Conservation (phyloP, 139 green algal species). For the Astrephomene gubernaculifera region DNA sequence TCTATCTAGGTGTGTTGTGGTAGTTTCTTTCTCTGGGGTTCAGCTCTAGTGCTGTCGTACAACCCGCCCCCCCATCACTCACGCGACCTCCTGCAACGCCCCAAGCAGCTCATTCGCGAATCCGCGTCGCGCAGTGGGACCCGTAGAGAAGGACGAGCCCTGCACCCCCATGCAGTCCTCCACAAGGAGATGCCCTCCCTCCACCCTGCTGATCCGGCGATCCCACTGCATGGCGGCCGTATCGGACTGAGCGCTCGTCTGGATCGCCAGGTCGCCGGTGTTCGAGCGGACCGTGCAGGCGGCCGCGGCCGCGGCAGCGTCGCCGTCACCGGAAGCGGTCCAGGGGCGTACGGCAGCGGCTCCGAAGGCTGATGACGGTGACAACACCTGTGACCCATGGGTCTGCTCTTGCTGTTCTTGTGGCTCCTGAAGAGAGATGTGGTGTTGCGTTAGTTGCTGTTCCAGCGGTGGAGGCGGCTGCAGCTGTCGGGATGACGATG, state of each 20-base stretch:
- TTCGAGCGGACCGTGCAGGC: too few species aligned
- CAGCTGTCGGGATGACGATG: too few species aligned
- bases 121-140: neutral
- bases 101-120: slow-evolving; percentile 30
- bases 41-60: neutral
- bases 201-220: slow-evolving; percentile 12
- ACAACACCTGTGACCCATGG: too few species aligned
- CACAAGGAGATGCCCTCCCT: neutral
- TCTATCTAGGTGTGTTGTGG: neutral
- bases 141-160: neutral
- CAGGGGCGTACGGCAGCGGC: neutral
- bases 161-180: neutral
- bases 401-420: too few species aligned
- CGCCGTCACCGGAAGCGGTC: too few species aligned
- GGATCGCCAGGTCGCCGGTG: neutral
- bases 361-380: too few species aligned
- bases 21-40: neutral
- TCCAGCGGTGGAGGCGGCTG: too few species aligned
- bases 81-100: slow-evolving; percentile 30
- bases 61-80: neutral
- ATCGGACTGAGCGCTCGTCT: slow-evolving; percentile 8
- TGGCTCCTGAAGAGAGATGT: too few species aligned
- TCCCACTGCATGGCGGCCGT: slow-evolving; percentile 21
- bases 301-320: neutral
- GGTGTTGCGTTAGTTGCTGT: too few species aligned